Conservation (phyloP, 352 stramenopile species). For the Pelagophyceae sp. region DNA sequence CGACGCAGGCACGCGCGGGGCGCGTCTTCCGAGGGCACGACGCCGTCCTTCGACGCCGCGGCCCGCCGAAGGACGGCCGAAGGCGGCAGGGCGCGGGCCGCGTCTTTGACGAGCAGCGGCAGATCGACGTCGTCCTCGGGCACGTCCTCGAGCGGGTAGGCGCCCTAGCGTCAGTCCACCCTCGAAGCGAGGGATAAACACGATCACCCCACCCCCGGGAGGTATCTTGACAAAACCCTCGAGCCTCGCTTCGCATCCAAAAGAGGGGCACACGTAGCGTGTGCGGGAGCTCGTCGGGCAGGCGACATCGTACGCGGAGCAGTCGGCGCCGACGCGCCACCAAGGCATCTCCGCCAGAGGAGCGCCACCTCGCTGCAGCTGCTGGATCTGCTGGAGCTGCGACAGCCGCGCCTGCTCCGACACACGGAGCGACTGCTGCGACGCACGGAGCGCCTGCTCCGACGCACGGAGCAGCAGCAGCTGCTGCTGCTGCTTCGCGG, state of each 20-base stretch:
- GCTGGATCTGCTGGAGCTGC: no score
- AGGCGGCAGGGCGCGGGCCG: neutral
- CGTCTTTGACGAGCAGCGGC: no score
- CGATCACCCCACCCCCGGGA: no score
- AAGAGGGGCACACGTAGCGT: no score
- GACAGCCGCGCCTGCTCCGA: no score
- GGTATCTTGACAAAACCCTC: no score
- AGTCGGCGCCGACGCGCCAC: neutral
- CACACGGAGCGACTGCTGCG: no score
- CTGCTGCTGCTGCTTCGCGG: neutral
- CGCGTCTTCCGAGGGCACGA: neutral
- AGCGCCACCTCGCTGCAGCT: neutral
- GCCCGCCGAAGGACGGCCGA: neutral
- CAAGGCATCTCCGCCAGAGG: neutral
- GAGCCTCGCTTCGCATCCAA: no score
- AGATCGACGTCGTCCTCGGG: neutral
- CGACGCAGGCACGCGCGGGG: neutral
- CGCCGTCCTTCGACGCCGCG: neutral
- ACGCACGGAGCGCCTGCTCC: no score
- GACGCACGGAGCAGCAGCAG: neutral
- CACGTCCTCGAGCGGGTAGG: slow-evolving; percentile 1
- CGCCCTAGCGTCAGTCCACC: neutral
- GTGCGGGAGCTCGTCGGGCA: no score
- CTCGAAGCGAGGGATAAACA: no score
- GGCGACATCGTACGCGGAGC: neutral